Percentiles rank a stretch among this genome's conserved stretches.
phyloP scores from a whole-genome alignment of 768 basidiomycete species.

The Boletellus sp. region DNA sequence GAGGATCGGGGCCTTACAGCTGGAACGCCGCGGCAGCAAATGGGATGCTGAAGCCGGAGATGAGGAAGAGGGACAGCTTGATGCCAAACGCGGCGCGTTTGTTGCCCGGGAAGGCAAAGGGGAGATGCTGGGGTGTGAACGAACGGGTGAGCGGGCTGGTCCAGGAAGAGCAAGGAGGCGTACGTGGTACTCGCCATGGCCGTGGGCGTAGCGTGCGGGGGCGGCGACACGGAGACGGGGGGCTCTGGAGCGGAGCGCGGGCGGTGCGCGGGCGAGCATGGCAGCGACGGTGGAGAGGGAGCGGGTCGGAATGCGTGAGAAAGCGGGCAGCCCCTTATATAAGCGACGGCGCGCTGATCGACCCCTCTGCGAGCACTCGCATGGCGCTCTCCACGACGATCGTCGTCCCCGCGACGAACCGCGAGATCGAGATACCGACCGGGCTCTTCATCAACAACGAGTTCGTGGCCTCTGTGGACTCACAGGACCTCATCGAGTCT shows the following conservation, averaged over 20 bases:
- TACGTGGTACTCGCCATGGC: constrained; percentile 53
- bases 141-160: not conserved
- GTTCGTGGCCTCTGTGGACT: constrained; percentile 75
- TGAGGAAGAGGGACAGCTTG: constrained; percentile 37
- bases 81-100: constrained; percentile 44
- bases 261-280: constrained; percentile 46
- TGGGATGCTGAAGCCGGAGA: constrained; percentile 61
- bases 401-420: constrained; percentile 40
- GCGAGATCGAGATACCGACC: constrained; percentile 62
- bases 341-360: constrained; percentile 3
- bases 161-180: not conserved
- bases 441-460: constrained; percentile 92
- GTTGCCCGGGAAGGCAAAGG: constrained; percentile 51
- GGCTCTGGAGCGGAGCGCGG: constrained; percentile 38
- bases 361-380: constrained; percentile 15
- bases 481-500: constrained; percentile 60
- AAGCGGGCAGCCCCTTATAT: constrained; percentile 10
- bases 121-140: constrained; percentile 43
- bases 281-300: constrained; percentile 16
- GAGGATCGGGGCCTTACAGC: constrained; percentile 45
- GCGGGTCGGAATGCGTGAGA: constrained; percentile 17
- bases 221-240: constrained; percentile 23
- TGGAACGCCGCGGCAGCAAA: constrained; percentile 60
- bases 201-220: constrained; percentile 46
- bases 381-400: constrained; percentile 48